phyloP scores from a whole-genome alignment of 2,329 filamentous ascomycete genomes.

The Penicillium sclerotigenum region DNA sequence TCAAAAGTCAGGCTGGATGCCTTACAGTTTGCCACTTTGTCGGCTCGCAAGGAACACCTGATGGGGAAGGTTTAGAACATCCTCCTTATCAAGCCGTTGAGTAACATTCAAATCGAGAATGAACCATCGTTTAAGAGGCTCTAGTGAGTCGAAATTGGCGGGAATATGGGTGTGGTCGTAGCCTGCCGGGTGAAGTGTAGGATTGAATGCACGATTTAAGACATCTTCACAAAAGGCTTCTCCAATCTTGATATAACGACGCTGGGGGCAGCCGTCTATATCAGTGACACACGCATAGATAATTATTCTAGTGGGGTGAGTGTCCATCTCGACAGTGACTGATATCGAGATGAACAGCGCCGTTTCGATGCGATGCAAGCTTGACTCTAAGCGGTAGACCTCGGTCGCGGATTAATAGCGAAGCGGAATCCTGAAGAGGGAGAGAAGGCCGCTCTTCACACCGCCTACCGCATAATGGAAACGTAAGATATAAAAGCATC shows the following conservation, averaged over 20 bases:
- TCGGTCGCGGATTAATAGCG: no score
- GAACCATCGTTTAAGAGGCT: slow-evolving; percentile 20
- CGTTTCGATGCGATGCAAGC: no score
- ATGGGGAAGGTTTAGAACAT: slow-evolving; percentile 17
- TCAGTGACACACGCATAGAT: slow-evolving; percentile 20
- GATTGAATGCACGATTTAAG: slow-evolving; percentile 14
- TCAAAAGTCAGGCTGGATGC: no score
- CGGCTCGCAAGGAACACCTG: slow-evolving; percentile 19
- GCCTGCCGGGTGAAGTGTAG: slow-evolving; percentile 10
- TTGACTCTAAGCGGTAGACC: no score
- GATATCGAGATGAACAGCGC: no score
- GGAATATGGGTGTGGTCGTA: slow-evolving; percentile 24
- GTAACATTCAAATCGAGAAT: slow-evolving; percentile 18
- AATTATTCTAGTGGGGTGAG: slow-evolving; percentile 8
- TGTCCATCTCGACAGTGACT: neutral
- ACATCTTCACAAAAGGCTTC: slow-evolving; percentile 13
- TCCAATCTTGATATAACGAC: slow-evolving; percentile 18
- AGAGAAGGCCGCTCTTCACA: no score
- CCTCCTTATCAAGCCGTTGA: slow-evolving; percentile 6
- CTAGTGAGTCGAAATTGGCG: slow-evolving; percentile 16
- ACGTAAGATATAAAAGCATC: no score
- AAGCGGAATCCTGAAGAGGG: no score
- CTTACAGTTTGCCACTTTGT: slow-evolving; percentile 18
- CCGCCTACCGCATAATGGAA: no score
- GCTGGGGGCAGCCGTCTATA: slow-evolving; percentile 17